A percentile compares a stretch with the other conserved stretches of the same genome.
Conservation (phyloP, 768 basidiomycete genomes). For the Kwoniella botswanensis region DNA sequence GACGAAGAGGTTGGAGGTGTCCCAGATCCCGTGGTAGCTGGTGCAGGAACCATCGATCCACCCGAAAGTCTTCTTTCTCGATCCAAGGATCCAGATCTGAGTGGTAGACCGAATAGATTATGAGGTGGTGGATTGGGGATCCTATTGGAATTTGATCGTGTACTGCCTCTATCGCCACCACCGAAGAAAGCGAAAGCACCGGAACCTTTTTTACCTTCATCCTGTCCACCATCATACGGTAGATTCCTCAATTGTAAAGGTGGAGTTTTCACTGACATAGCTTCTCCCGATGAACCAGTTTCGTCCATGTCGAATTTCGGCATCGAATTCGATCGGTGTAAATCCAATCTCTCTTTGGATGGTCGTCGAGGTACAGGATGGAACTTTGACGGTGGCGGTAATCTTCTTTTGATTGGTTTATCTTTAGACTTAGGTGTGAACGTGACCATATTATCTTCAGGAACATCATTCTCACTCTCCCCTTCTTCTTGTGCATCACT, state of each 20-base stretch:
- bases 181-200: slow-evolving; percentile 55
- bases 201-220: slow-evolving; percentile 34
- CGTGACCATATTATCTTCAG: slow-evolving; percentile 71
- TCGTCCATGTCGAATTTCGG: slow-evolving; percentile 52
- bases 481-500: slow-evolving; percentile 51
- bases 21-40: background rate
- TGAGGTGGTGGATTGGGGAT: background rate
- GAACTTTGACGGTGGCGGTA: slow-evolving; percentile 36
- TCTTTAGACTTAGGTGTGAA: slow-evolving; percentile 67
- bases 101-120: slow-evolving; percentile 5
- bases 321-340: slow-evolving; percentile 43
- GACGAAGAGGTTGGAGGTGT: background rate
- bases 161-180: background rate
- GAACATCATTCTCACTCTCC: slow-evolving; percentile 57
- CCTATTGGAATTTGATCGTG: background rate
- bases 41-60: slow-evolving; percentile 1
- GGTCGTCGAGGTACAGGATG: slow-evolving; percentile 42
- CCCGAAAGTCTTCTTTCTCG: background rate
- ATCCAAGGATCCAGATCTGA: background rate
- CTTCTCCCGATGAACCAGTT: slow-evolving; percentile 47
- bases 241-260: slow-evolving; percentile 26
- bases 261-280: slow-evolving; percentile 40
- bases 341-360: slow-evolving; percentile 35
- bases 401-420: slow-evolving; percentile 42
- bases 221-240: background rate